Evolutionary conservation across 495 filamentous ascomycete species (phyloP).

Genomic region (Rusavskia elegans): DNA sequence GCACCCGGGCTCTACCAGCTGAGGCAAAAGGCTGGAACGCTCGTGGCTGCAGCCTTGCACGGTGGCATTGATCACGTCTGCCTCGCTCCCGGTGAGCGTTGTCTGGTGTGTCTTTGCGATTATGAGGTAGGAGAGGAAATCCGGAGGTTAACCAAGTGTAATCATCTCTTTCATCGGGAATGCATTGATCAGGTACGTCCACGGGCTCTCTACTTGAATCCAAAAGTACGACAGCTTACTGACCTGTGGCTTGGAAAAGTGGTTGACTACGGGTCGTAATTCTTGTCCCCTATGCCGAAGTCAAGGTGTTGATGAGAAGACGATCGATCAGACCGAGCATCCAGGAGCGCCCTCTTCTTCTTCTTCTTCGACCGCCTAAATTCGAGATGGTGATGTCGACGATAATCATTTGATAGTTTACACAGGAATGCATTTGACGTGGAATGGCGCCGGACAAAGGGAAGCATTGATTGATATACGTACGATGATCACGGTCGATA

Average conservation of each 20-base stretch:
- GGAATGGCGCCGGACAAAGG: too few relatives aligned
- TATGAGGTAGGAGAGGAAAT: conserved; percentile 51
- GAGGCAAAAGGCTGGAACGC: conserved; percentile 26
- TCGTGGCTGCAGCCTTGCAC: conserved; percentile 35
- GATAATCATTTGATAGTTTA: too few relatives aligned
- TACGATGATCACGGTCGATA: too few relatives aligned
- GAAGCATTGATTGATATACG: too few relatives aligned
- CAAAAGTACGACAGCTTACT: background rate
- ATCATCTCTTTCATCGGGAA: conserved; percentile 55
- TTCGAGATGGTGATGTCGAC: too few relatives aligned
- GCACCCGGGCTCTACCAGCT: conserved; percentile 44
- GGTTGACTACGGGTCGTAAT: conserved; percentile 66
- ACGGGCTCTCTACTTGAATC: background rate
- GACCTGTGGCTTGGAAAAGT: conserved; percentile 27
- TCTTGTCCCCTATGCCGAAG: conserved; percentile 62
- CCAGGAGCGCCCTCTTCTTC: background rate
- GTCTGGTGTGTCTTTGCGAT: conserved; percentile 56
- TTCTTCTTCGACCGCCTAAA: too few relatives aligned
- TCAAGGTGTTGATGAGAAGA: conserved; percentile 51
- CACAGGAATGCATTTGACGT: too few relatives aligned
- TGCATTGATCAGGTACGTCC: conserved; percentile 60
- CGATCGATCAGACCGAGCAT: background rate
- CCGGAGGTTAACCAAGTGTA: conserved; percentile 47
- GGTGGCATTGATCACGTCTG: conserved; percentile 26
- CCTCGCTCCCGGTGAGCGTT: conserved; percentile 44